Percentiles rank a stretch among this genome's conserved stretches.
These are phyloP conservation scores for Pistacia atlantica DNA, from an alignment of 345 rosid genomes.

Conservation along the genomic window DNA sequence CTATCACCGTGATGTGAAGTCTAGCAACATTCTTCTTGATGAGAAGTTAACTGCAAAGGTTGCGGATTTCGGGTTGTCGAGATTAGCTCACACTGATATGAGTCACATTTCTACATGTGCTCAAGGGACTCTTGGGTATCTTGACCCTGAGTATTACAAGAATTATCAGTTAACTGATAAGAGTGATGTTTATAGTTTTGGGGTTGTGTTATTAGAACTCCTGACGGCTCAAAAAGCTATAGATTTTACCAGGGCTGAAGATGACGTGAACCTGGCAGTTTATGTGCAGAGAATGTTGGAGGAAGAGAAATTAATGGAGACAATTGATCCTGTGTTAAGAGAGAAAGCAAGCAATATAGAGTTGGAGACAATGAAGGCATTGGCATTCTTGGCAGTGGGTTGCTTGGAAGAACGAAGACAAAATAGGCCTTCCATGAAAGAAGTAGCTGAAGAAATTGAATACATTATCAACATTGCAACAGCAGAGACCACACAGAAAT, in stretches of 20 bases:
- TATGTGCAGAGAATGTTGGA: constrained; percentile 39
- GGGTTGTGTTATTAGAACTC: constrained; percentile 53
- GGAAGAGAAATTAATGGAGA: constrained; percentile 43
- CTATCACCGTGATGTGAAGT: constrained; percentile 56
- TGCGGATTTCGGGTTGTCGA: constrained; percentile 55
- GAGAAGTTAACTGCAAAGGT: constrained; percentile 46
- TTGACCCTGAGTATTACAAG: constrained; percentile 51
- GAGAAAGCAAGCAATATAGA: constrained; percentile 32
- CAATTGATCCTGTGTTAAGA: constrained; percentile 36
- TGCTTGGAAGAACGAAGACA: constrained; percentile 67
- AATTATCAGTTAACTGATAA: constrained; percentile 53
- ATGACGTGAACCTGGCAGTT: constrained; percentile 50
- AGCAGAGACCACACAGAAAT: constrained; percentile 11
- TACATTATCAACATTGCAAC: constrained; percentile 36
- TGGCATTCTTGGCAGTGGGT: constrained; percentile 41
- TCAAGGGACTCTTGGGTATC: constrained; percentile 55
- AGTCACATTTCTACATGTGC: constrained; percentile 57
- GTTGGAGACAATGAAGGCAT: constrained; percentile 55
- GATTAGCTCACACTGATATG: constrained; percentile 42
- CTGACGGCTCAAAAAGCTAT: constrained; percentile 50
- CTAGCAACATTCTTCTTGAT: constrained; percentile 55
- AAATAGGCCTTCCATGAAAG: constrained; percentile 68
- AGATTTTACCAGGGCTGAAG: constrained; percentile 40
- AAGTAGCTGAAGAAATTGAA: constrained; percentile 55
- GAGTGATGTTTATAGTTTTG: constrained; percentile 58